These are phyloP conservation scores for Leccinum fibrillosum DNA, from an alignment of 768 basidiomycete genomes.

Conservation along the genomic window DNA sequence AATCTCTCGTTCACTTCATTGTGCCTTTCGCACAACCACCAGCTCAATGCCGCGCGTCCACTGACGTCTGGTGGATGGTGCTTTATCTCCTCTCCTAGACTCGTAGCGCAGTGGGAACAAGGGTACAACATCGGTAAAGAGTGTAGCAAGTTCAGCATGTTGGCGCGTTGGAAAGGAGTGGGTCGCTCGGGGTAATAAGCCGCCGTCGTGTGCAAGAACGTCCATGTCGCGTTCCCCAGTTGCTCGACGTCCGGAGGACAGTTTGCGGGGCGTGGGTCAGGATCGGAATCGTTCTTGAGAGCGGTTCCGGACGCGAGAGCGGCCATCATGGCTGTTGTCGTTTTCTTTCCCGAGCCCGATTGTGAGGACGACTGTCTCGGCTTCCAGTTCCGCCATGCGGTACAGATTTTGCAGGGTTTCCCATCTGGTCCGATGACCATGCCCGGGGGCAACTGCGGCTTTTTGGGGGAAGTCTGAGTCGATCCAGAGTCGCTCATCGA, in stretches of 20 bases:
- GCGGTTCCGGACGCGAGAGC: slow-evolving; percentile 31
- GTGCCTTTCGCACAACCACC: slow-evolving; percentile 90
- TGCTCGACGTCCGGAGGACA: slow-evolving; percentile 91
- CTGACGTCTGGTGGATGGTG: slow-evolving; percentile 75
- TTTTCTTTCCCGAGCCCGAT: slow-evolving; percentile 28
- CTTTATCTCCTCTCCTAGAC: slow-evolving; percentile 72
- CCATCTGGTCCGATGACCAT: slow-evolving; percentile 91
- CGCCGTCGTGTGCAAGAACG: slow-evolving; percentile 92
- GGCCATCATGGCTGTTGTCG: slow-evolving; percentile 34
- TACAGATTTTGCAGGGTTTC: slow-evolving; percentile 93
- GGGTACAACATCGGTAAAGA: slow-evolving; percentile 85
- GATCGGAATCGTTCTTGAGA: slow-evolving; percentile 26
- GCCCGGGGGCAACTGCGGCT: slow-evolving; percentile 60
- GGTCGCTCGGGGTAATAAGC: slow-evolving; percentile 93
- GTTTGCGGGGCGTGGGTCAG: slow-evolving; percentile 47
- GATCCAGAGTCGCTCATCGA: slow-evolving; percentile 13
- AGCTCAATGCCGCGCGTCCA: slow-evolving; percentile 60
- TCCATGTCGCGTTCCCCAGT: slow-evolving; percentile 93
- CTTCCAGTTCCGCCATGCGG: slow-evolving; percentile 72
- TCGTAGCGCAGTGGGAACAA: slow-evolving; percentile 78
- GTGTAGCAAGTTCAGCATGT: slow-evolving; percentile 79
- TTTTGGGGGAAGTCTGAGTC: slow-evolving; percentile 8
- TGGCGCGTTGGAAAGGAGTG: slow-evolving; percentile 66
- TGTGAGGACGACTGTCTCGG: slow-evolving; percentile 35
- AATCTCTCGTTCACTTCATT: slow-evolving; percentile 89